Conservation (phyloP, 129 eudicot genomes). For the Solidago caesia region DNA sequence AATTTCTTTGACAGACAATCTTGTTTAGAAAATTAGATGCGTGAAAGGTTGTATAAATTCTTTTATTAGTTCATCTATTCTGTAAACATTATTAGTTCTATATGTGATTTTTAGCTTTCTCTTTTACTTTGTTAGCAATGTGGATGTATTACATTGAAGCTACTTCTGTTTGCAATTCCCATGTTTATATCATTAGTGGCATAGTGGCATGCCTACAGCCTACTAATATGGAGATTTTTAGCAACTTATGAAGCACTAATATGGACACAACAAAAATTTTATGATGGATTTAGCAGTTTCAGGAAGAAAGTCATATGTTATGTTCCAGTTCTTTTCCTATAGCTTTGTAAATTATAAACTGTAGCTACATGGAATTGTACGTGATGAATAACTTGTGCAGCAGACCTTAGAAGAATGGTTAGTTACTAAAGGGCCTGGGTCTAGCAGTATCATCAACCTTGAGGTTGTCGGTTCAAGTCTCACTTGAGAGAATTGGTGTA, state of each 20-base stretch:
- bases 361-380: neutral
- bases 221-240: neutral
- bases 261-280: neutral
- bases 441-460: neutral
- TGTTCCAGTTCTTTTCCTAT: neutral
- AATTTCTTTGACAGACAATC: neutral
- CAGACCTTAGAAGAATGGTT: neutral
- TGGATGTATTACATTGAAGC: slow-evolving; percentile 16
- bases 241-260: neutral
- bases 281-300: neutral
- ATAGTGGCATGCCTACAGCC: neutral
- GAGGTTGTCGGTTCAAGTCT: too few species aligned
- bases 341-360: neutral
- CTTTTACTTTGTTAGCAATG: neutral
- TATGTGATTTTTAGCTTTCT: slow-evolving; percentile 3
- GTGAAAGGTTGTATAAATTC: slow-evolving; percentile 2
- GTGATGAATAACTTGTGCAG: neutral
- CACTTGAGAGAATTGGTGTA: too few species aligned
- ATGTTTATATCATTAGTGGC: neutral
- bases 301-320: slow-evolving; percentile 1
- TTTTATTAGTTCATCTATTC: neutral
- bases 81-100: neutral
- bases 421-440: too few species aligned
- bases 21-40: neutral
- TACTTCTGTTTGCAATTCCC: neutral